A percentile compares a stretch with the other conserved stretches of the same genome.
These are phyloP conservation scores for Calonectria crousiana DNA, from an alignment of 2,329 filamentous ascomycete species.

Conservation along the genomic window DNA sequence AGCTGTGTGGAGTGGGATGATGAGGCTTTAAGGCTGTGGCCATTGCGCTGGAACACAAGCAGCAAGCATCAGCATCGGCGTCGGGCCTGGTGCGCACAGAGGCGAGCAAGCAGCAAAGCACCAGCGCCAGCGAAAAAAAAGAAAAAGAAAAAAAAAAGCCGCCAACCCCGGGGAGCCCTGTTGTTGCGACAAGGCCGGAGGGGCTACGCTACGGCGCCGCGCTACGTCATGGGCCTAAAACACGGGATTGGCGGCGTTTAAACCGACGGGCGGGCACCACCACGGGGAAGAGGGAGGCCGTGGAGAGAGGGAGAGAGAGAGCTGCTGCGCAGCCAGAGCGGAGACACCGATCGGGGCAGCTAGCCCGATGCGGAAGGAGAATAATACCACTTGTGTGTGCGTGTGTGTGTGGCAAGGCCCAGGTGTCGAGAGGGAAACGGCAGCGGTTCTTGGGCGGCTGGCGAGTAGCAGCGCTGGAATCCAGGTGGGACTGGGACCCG, in stretches of 20 bases:
- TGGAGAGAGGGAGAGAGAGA: background rate
- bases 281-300: background rate
- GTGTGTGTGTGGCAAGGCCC: background rate
- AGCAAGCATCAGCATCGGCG: too few species aligned
- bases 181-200: background rate
- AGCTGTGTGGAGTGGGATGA: slow-evolving; percentile 17
- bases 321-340: slow-evolving; percentile 29
- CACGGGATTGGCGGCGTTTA: slow-evolving; percentile 3
- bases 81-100: too few species aligned
- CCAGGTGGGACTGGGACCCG: background rate
- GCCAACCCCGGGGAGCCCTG: background rate
- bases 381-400: slow-evolving; percentile 19
- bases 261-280: background rate
- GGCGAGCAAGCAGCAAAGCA: background rate
- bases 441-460: background rate
- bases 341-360: slow-evolving; percentile 39
- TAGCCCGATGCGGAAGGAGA: slow-evolving; percentile 36
- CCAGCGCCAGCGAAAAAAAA: too few species aligned
- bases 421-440: background rate
- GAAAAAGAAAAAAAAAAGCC: too few species aligned
- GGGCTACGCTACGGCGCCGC: background rate
- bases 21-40: slow-evolving; percentile 21
- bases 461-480: background rate
- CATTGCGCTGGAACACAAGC: background rate
- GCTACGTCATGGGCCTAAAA: slow-evolving; percentile 22